These are phyloP conservation scores for Neurospora sp. DNA, from an alignment of 495 filamentous ascomycete species.

Conservation along the genomic window DNA sequence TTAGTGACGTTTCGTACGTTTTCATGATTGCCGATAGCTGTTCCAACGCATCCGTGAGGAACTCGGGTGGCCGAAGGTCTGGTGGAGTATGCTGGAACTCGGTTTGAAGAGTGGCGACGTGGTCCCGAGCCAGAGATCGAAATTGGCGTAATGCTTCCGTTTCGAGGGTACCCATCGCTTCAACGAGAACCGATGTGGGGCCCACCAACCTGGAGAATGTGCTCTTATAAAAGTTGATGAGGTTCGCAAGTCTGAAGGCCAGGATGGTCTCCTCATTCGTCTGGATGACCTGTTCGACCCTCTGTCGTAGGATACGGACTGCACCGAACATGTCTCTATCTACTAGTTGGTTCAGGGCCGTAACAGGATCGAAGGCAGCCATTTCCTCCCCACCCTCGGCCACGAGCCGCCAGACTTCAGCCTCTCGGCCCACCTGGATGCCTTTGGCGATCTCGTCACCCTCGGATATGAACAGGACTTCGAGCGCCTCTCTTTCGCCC, in stretches of 20 bases:
- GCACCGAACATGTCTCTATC: conserved; percentile 77
- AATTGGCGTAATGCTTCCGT: conserved; percentile 77
- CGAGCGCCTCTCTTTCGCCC: conserved; percentile 85
- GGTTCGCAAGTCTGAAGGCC: conserved; percentile 80
- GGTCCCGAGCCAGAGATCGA: conserved; percentile 64
- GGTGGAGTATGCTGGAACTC: conserved; percentile 55
- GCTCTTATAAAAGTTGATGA: conserved; percentile 77
- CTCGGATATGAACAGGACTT: conserved; percentile 81
- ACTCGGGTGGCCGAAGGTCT: conserved; percentile 72
- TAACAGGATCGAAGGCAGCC: conserved; percentile 64
- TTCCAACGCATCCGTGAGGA: conserved; percentile 71
- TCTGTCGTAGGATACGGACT: conserved; percentile 64
- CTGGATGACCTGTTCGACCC: conserved; percentile 84
- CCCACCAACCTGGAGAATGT: conserved; percentile 78
- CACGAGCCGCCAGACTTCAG: conserved; percentile 69
- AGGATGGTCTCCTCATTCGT: conserved; percentile 83
- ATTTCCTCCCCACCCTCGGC: conserved; percentile 47
- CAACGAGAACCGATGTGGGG: conserved; percentile 54
- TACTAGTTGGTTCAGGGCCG: conserved; percentile 78
- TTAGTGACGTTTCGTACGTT: conserved; percentile 72
- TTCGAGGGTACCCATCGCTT: conserved; percentile 56
- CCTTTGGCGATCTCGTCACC: conserved; percentile 84
- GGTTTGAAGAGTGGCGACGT: conserved; percentile 58
- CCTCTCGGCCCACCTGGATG: conserved; percentile 75
- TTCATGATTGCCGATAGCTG: conserved; percentile 65